Conservation (phyloP, 2,329 filamentous ascomycete species). For the Myriosclerotinia scirpicola region DNA sequence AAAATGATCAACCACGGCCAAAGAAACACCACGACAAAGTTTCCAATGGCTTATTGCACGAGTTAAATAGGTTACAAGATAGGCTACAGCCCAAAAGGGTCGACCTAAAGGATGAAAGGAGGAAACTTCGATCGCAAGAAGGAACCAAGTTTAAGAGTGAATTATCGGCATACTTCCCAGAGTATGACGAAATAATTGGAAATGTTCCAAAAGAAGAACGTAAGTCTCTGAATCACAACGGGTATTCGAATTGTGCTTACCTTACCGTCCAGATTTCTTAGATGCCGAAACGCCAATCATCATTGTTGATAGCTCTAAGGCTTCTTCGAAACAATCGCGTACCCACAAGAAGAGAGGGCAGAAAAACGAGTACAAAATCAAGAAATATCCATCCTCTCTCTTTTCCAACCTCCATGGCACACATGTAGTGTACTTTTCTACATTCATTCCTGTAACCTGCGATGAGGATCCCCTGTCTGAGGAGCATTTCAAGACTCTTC, state of each 20-base stretch:
- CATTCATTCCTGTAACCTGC: conserved; percentile 42
- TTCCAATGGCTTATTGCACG: conserved; percentile 61
- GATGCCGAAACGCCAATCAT: conserved; percentile 72
- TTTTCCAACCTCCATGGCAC: conserved; percentile 58
- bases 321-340: conserved; percentile 33
- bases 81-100: conserved; percentile 47
- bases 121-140: conserved; percentile 84
- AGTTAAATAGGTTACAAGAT: conserved; percentile 56
- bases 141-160: conserved; percentile 87
- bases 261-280: conserved; percentile 60
- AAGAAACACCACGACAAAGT: conserved; percentile 59
- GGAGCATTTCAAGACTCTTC: conserved; percentile 52
- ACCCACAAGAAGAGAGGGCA: conserved; percentile 26
- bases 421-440: conserved; percentile 56
- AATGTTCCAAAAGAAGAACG: conserved; percentile 74
- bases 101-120: conserved; percentile 57
- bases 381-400: conserved; percentile 55
- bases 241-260: conserved; percentile 28
- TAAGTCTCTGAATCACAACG: conserved; percentile 48
- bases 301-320: conserved; percentile 57
- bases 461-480: conserved; percentile 59
- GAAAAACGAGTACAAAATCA: conserved; percentile 45
- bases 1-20: conserved; percentile 27
- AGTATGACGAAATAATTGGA: conserved; percentile 92
- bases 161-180: conserved; percentile 83